phyloP scores from a whole-genome alignment of 176 grass and related monocot species.

The Pontederia crassipes region DNA sequence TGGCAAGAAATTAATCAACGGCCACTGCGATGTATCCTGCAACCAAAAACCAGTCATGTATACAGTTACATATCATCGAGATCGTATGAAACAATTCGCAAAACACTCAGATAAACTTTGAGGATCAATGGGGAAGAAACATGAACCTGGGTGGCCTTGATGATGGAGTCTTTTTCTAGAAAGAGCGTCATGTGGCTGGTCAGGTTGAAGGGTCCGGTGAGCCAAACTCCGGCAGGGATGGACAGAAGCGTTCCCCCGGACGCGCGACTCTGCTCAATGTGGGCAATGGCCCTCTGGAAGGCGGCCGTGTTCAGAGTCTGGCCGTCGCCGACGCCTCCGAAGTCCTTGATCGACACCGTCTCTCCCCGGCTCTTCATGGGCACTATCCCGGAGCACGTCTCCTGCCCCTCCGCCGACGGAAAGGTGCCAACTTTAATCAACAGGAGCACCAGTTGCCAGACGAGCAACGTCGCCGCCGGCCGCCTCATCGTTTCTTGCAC shows the following conservation, averaged over 20 bases:
- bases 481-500: not conserved
- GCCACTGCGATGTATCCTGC: constrained; percentile 73
- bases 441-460: not conserved
- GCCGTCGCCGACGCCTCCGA: constrained; percentile 12
- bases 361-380: constrained; percentile 2
- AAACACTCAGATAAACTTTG: not conserved
- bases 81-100: not conserved
- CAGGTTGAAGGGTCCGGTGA: constrained; percentile 13
- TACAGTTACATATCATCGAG: not conserved
- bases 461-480: not conserved
- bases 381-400: constrained; percentile 16
- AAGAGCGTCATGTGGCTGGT: constrained; percentile 15
- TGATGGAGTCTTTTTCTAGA: constrained; percentile 4
- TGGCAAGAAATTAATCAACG: constrained; percentile 63
- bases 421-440: not conserved
- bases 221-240: constrained; percentile 12
- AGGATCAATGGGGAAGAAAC: not conserved
- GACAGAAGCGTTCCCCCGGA: constrained; percentile 2
- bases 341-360: constrained; percentile 3
- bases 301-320: constrained; percentile 2
- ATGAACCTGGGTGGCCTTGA: constrained; percentile 14
- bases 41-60: not conserved
- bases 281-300: not conserved
- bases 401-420: constrained; percentile 2
- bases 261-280: not conserved